Base-by-base conservation (phyloP, 768 basidiomycete genomes). In the Hygrophorus russula region DNA sequence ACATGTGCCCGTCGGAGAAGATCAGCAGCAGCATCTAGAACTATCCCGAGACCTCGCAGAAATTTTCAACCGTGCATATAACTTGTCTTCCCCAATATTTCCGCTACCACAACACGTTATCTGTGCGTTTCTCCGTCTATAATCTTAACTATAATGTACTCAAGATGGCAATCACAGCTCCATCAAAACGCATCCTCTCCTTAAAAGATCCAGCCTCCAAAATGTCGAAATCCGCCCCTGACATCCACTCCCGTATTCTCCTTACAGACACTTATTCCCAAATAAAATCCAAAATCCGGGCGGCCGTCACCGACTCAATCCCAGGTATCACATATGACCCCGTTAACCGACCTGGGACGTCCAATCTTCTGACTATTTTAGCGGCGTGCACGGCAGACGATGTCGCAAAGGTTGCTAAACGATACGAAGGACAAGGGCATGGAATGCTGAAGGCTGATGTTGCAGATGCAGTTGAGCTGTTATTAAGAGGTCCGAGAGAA, bases 1-100 rank as follows among this genome's bases (percentile, higher is more conserved):
- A 0, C 86, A 92, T 57, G 85, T 98, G 1, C 94, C 94, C 0
- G 93, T 98, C 4, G 94, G 94, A 18, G 92, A 97, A 54, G 94
- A 98, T 59, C 94, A 97, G 56, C 76, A 78, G 15, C 94, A 98
- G 63, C 94, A 98, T 55, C 73, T 97, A 33, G 92, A 96, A 54
- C 76, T 98, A 0, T 73, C 74, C 13, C 78, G 90, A 24, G 89
- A 93, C 52, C 63, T 96, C 9, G 91, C 88, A 0, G 77, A 86
- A 13, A 65, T 63, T 6, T 94, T 94, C 66, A 97, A 97, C 57
- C 70, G 75, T 6, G 71, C 70, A 13, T 89, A 78, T 58, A 62
- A 64, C 33, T 48, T 55, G 5, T 53, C 51, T 13, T 61, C 65
- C 8, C 64, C 68, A 0, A 57, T 83, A 48, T 94, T 98, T 53